Evolutionary conservation across 2,329 filamentous ascomycete genomes (phyloP).

Genomic region (Paraphaeosphaeria minitans): DNA sequence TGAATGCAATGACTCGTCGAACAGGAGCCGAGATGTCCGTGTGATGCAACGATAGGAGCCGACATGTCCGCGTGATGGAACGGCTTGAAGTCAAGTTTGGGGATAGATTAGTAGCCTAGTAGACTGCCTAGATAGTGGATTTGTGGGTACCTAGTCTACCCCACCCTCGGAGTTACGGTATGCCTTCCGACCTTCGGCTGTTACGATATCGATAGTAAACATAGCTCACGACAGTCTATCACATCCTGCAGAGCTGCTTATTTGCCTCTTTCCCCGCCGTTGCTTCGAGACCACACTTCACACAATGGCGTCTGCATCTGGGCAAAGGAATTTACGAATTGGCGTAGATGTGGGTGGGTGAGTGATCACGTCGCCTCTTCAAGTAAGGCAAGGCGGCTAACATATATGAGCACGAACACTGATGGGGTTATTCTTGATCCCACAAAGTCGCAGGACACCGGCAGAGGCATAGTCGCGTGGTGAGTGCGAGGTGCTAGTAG

Average conservation of each 20-base stretch:
- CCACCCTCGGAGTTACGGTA: constrained; percentile 8
- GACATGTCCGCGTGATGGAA: too few relatives aligned
- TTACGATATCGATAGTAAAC: too few relatives aligned
- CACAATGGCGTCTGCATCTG: background rate
- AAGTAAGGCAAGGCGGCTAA: constrained; percentile 8
- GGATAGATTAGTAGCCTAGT: too few relatives aligned
- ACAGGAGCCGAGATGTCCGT: background rate
- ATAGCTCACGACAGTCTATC: too few relatives aligned
- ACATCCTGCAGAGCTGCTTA: constrained; percentile 4
- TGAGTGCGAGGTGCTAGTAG: constrained; percentile 16
- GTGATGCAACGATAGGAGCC: background rate
- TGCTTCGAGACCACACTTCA: background rate
- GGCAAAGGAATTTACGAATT: constrained; percentile 42
- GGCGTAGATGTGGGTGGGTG: constrained; percentile 53
- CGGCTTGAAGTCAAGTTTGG: background rate
- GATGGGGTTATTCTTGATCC: constrained; percentile 46
- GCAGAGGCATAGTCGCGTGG: constrained; percentile 43
- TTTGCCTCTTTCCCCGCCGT: constrained; percentile 2
- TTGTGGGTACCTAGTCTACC: background rate
- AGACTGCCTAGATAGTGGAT: too few relatives aligned
- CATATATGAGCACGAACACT: constrained; percentile 38
- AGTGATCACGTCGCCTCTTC: constrained; percentile 3
- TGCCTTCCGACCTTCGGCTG: constrained; percentile 13
- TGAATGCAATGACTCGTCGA: background rate
- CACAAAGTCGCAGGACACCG: constrained; percentile 28